Base-by-base conservation (phyloP, 257 asterid genomes). In the Ocimum tenuiflorum region DNA sequence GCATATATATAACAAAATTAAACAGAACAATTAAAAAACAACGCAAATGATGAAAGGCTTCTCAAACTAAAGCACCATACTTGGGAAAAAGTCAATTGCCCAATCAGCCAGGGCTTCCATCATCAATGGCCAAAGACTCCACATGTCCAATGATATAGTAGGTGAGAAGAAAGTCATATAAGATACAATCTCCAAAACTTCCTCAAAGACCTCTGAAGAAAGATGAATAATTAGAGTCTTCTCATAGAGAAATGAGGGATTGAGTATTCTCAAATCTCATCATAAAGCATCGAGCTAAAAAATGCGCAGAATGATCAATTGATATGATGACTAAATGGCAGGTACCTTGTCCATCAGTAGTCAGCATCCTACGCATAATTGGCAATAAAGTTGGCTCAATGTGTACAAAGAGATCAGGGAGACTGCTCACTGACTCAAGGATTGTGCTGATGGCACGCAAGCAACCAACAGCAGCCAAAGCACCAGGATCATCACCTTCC, bases 381-480 rank as follows among this genome's bases (percentile, higher is more conserved):
- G 97, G 97, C 77, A 94, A 81, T 43, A 94, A 78, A 13, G 88
- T 88, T 53, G 97, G 97, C 77, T 94, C 99, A 69, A 94, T 82
- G 50, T 77, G 95, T 20, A 69, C 87, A 78, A 88, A 94, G 67
- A 94, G 95, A 50, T 86, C 85, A 29, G 99, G 96, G 46, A 94
- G 95, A 45, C 95, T 82, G 86, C 85, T 91, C 60, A 94, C 77
- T 20, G 99, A 94, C 83, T 94, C 99, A 24, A 94, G 99, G 63
- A 91, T 90, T 61, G 99, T 94, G 83, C 99, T 88, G 71, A 94
- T 88, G 80, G 99, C 99, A 65, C 99, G 91, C 83, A 94, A 83
- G 78, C 99, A 94, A 57, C 99, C 99, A 78, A 94, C 99, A 29
- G 99, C 99, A 45, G 99, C 99, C 81, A 94, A 82, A 36, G 99